phyloP scores from a whole-genome alignment of 106 monocot genomes.

The Iris macrosiphon region DNA sequence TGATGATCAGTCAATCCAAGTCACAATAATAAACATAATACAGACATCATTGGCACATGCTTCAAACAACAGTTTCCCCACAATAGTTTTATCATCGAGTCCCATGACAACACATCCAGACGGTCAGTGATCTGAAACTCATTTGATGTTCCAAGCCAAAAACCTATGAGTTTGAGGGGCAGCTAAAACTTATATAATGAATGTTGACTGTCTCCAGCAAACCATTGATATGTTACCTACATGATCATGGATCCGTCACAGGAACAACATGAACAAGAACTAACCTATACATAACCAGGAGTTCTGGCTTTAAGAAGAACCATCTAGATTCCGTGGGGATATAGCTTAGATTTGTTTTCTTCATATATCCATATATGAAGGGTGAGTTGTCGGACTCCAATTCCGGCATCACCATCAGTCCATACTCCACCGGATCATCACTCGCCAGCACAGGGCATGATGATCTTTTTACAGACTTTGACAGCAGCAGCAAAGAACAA shows the following conservation, averaged over 20 bases:
- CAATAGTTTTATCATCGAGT: too few species aligned
- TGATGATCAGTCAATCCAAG: too few species aligned
- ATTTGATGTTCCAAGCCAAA: too few species aligned
- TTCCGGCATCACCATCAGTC: constrained; percentile 16
- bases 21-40: too few species aligned
- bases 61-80: too few species aligned
- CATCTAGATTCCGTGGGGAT: neutral
- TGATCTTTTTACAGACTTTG: constrained; percentile 7
- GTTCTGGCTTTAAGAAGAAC: neutral
- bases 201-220: too few species aligned
- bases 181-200: too few species aligned
- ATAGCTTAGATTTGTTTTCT: too few species aligned
- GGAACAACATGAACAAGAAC: neutral
- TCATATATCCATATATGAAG: neutral
- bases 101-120: too few species aligned
- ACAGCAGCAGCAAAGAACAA: neutral
- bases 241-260: neutral
- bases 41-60: too few species aligned
- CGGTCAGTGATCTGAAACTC: too few species aligned
- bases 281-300: neutral
- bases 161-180: too few species aligned
- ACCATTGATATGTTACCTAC: neutral
- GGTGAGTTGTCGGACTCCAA: constrained; percentile 15
- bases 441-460: constrained; percentile 2
- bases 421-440: constrained; percentile 10